Evolutionary conservation across 2,329 filamentous ascomycete species (phyloP), one percentile per base, ranked within the genome.

Genomic region (Aspergillus ustus): DNA sequence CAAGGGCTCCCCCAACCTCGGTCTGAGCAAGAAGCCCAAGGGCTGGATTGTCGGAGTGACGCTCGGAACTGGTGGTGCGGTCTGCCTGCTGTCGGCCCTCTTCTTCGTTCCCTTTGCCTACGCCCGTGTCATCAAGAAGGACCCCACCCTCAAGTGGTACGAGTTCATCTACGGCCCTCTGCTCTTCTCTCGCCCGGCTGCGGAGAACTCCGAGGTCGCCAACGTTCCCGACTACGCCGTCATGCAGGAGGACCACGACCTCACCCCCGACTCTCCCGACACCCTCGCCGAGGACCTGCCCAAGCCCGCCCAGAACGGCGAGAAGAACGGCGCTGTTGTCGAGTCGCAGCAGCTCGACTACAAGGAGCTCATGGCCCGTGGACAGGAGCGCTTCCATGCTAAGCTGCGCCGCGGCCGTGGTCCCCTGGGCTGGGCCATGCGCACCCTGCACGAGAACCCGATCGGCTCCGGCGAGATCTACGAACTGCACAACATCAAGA

Each of bases 401-500:
- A 86, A 86, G 69, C 87, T 94, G 57, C 78, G 85, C 60, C 80
- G 85, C 75, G 83, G 82, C 61, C 79, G 80, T 1, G 89, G 91
- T 28, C 90, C 89, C 54, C 82, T 94, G n/a, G 91, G 88, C 69
- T 93, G 91, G 91, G 91, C 89, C 43, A 91, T 94, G 89, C 89
- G 91, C 68, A 86, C 83, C 54, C 87, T 93, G 20, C 89, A 87
- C 72, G 82, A 90, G 70, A 91, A 93, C 81, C 89, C 87, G 52
- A 85, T 92, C 78, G 89, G 89, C 19, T 75, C 87, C 19, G 91
- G 91, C 56, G 83, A 88, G 70, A 84, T 93, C 66, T 92, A 94
- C 79, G 91, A 94, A 78, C 69, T 83, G 20, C 81, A 87, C 78
- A 94, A 94, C 83, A 79, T 93, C 64, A 84, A 83, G 72, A 84